These are phyloP conservation scores for Pythium apleroticum DNA, from an alignment of 352 stramenopile genomes.

Conservation along the genomic window DNA sequence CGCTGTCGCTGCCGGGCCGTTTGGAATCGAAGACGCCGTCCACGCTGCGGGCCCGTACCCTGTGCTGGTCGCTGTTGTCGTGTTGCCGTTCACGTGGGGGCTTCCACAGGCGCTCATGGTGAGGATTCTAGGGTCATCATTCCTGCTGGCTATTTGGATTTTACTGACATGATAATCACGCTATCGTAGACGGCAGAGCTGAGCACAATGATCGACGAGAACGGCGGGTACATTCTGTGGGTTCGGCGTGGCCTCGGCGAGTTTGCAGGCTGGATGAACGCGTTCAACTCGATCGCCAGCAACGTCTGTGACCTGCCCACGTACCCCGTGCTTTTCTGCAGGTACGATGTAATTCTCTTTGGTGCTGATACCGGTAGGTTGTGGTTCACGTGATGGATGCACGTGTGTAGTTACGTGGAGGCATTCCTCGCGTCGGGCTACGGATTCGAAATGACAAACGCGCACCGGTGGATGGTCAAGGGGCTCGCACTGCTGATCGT, in stretches of 20 bases:
- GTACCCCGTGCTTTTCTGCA: slow-evolving; percentile 84
- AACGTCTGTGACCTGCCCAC: slow-evolving; percentile 85
- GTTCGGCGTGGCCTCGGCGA: slow-evolving; percentile 77
- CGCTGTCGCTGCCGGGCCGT: slow-evolving; percentile 72
- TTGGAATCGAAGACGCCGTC: slow-evolving; percentile 80
- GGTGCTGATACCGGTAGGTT: neutral
- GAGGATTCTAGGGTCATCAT: slow-evolving; percentile 3
- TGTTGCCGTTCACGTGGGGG: slow-evolving; percentile 82
- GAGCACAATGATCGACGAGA: slow-evolving; percentile 85
- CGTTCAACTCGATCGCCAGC: slow-evolving; percentile 83
- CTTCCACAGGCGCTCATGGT: slow-evolving; percentile 85
- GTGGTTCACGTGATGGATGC: neutral
- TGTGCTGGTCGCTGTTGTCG: slow-evolving; percentile 66
- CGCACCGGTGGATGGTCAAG: slow-evolving; percentile 75
- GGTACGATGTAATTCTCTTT: slow-evolving; percentile 24
- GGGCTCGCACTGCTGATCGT: slow-evolving; percentile 65
- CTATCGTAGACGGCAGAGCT: slow-evolving; percentile 65
- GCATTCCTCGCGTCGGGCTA: slow-evolving; percentile 71
- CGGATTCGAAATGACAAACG: slow-evolving; percentile 44
- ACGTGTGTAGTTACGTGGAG: slow-evolving; percentile 57
- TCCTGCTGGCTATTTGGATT: too few relatives aligned
- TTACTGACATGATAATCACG: slow-evolving; percentile 3
- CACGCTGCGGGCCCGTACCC: slow-evolving; percentile 67
- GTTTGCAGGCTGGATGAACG: slow-evolving; percentile 83
- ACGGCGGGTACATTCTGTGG: slow-evolving; percentile 85